Conservation (phyloP, 495 filamentous ascomycete genomes). For the Daldinia concentrica region DNA sequence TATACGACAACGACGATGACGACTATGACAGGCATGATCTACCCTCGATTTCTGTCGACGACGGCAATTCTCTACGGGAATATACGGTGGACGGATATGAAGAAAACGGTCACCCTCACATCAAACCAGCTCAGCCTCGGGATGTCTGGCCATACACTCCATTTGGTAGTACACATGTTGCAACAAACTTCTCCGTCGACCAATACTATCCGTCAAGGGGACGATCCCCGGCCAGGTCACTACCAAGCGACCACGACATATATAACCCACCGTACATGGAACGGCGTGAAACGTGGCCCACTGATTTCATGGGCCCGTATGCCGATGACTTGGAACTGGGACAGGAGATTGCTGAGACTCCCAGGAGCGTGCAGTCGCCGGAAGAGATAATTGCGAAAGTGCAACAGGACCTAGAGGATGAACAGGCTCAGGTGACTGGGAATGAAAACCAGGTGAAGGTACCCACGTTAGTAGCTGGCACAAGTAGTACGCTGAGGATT, state of each 20-base stretch:
- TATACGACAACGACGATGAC: constrained; percentile 42
- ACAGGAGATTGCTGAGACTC: constrained; percentile 36
- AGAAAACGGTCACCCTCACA: constrained; percentile 36
- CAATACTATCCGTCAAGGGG: constrained; percentile 51
- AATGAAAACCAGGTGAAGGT: constrained; percentile 34
- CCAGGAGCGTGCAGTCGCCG: constrained; percentile 25
- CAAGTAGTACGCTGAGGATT: constrained; percentile 7
- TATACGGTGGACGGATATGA: constrained; percentile 45
- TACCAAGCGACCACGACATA: constrained; percentile 51
- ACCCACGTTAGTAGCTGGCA: constrained; percentile 19
- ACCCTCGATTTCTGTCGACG: constrained; percentile 48
- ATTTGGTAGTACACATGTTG: constrained; percentile 38
- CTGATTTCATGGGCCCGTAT: constrained; percentile 35
- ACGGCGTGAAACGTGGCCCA: constrained; percentile 37
- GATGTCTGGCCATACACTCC: constrained; percentile 48
- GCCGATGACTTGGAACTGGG: constrained; percentile 19
- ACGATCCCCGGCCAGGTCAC: constrained; percentile 57
- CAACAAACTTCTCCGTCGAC: constrained; percentile 45
- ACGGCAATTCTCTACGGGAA: constrained; percentile 45
- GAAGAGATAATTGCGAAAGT: constrained; percentile 28
- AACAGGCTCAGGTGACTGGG: constrained; percentile 30
- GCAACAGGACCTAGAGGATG: constrained; percentile 38
- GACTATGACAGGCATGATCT: constrained; percentile 36
- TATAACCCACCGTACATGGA: constrained; percentile 37
- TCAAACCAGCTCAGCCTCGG: constrained; percentile 47